A percentile compares a stretch with the other conserved stretches of the same genome.
Evolutionary conservation across 2,329 filamentous ascomycete genomes (phyloP).

Genomic region (Epichloe festucae): DNA sequence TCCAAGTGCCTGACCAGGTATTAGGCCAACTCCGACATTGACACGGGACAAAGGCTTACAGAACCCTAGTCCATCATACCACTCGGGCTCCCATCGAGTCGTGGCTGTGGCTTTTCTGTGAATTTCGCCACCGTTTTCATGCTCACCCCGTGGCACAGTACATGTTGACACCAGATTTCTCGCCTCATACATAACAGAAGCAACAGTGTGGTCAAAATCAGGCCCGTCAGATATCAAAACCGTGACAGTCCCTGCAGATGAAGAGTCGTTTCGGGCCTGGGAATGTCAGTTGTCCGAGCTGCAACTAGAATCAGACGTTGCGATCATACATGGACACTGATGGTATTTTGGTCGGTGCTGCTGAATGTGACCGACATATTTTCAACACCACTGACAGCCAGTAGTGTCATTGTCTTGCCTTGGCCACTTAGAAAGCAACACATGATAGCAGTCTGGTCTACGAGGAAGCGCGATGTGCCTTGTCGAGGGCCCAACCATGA

Average conservation of each 20-base stretch:
- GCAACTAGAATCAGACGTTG: background rate
- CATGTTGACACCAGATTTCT: constrained; percentile 38
- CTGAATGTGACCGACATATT: constrained; percentile 58
- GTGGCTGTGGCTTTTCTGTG: constrained; percentile 39
- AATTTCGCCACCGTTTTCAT: constrained; percentile 32
- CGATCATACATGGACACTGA: constrained; percentile 50
- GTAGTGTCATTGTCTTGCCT: constrained; percentile 62
- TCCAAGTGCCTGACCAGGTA: constrained; percentile 61
- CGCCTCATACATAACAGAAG: constrained; percentile 80
- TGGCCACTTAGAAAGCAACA: constrained; percentile 62
- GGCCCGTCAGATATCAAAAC: constrained; percentile 61
- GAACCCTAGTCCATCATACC: constrained; percentile 87
- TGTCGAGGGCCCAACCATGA: constrained; percentile 88
- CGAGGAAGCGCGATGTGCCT: constrained; percentile 50
- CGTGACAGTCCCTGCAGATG: constrained; percentile 38
- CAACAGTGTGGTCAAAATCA: constrained; percentile 61
- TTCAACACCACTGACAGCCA: constrained; percentile 64
- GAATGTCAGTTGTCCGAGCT: constrained; percentile 6
- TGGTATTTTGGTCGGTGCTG: constrained; percentile 48
- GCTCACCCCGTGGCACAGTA: constrained; percentile 26
- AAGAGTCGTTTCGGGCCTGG: constrained; percentile 54
- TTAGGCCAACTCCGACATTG: constrained; percentile 9
- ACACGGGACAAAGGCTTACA: constrained; percentile 37
- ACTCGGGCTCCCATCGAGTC: constrained; percentile 64
- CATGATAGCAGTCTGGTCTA: constrained; percentile 68